A percentile compares a stretch with the other conserved stretches of the same genome.
Conservation (phyloP, 2,329 filamentous ascomycete species). For the Aureobasidium vineae region DNA sequence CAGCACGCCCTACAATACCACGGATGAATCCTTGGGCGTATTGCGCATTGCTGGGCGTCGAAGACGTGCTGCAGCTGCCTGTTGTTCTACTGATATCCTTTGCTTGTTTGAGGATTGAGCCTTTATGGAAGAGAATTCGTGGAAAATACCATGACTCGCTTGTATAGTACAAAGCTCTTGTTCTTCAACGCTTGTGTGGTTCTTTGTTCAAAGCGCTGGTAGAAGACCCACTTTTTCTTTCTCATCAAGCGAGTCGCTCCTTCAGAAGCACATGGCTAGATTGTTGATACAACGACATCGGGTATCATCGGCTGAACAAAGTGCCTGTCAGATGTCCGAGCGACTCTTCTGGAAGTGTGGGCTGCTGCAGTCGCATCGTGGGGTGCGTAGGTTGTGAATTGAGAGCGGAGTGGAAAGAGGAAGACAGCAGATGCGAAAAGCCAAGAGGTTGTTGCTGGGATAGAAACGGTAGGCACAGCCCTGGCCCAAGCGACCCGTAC, state of each 20-base stretch:
- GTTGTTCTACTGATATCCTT: neutral
- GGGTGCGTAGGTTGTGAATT: neutral
- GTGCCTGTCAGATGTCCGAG: slow-evolving; percentile 7
- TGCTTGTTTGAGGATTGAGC: neutral
- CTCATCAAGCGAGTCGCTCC: neutral
- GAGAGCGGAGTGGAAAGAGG: neutral
- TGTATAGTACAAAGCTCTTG: slow-evolving; percentile 9
- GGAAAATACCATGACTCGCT: neutral
- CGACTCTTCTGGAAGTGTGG: neutral
- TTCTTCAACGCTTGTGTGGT: slow-evolving; percentile 16
- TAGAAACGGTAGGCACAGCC: neutral
- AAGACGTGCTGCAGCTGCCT: slow-evolving; percentile 16
- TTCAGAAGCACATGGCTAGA: slow-evolving; percentile 11
- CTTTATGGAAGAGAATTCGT: neutral
- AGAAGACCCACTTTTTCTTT: slow-evolving; percentile 14
- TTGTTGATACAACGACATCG: slow-evolving; percentile 2
- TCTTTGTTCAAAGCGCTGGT: neutral
- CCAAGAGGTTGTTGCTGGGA: neutral
- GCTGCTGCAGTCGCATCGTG: neutral
- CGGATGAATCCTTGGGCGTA: neutral
- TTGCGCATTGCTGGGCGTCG: slow-evolving; percentile 19
- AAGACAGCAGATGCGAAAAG: neutral
- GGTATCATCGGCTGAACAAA: slow-evolving; percentile 1
- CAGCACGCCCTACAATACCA: slow-evolving; percentile 16
- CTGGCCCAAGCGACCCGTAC: neutral